Evolutionary conservation across 1,284 basidiomycete genomes (phyloP).

Genomic region (Pholiota adiposa): DNA sequence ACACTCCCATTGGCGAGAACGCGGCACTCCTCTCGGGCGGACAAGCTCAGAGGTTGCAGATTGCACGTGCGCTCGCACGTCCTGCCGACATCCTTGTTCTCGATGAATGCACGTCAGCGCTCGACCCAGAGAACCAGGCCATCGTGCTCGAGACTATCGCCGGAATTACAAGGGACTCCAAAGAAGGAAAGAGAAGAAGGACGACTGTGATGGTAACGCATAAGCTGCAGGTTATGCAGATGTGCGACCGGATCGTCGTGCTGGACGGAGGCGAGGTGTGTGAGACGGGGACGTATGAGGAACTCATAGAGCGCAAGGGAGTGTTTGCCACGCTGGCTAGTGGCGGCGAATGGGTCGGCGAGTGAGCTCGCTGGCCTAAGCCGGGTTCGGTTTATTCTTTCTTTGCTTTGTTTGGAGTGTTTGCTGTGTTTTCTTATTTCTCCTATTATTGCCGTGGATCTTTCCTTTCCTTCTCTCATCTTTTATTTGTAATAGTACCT

Average conservation of each 20-base stretch:
- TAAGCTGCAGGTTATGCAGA: constrained; percentile 88
- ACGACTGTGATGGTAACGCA: constrained; percentile 95
- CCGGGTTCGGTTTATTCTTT: constrained; percentile 1
- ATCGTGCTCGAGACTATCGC: constrained; percentile 79
- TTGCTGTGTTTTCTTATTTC: background rate
- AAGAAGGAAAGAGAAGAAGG: constrained; percentile 51
- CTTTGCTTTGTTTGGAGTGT: constrained; percentile 1
- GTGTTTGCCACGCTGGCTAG: constrained; percentile 83
- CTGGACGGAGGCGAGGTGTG: constrained; percentile 77
- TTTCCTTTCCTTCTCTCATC: background rate
- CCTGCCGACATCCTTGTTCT: constrained; percentile 81
- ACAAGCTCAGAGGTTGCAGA: constrained; percentile 91
- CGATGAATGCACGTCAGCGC: constrained; percentile 93
- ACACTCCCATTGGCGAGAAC: constrained; percentile 88
- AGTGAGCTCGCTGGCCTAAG: constrained; percentile 28
- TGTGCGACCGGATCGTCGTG: constrained; percentile 90
- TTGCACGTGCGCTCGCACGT: constrained; percentile 86
- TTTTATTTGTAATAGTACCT: background rate
- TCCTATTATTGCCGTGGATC: background rate
- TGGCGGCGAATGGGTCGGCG: constrained; percentile 83
- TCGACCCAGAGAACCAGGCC: constrained; percentile 84
- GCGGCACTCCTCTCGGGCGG: constrained; percentile 90
- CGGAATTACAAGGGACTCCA: background rate
- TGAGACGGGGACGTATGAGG: constrained; percentile 81
- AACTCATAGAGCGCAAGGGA: constrained; percentile 70